Evolutionary conservation across 1,284 basidiomycete genomes (phyloP).

Genomic region (Serendipita sp.): DNA sequence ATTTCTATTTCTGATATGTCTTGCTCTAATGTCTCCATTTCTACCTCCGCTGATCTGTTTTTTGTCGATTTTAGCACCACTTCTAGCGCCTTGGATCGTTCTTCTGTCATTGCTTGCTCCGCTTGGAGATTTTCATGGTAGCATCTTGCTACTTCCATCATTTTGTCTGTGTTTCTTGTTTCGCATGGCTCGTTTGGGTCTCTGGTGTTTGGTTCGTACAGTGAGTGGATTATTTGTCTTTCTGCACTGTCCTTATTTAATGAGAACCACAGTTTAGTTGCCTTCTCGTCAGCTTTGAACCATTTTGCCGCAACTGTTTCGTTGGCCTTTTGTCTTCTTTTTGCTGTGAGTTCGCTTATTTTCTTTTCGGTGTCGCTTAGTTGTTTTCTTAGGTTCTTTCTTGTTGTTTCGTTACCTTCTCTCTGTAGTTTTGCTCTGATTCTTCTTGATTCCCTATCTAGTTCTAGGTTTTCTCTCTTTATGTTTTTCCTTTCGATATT

Average conservation of each 20-base stretch:
- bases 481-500: not conserved
- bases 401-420: not conserved
- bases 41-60: not conserved
- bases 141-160: slow-evolving; percentile 15
- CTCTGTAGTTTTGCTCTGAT: not conserved
- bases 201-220: slow-evolving; percentile 8
- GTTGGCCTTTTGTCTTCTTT: slow-evolving; percentile 10
- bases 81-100: slow-evolving; percentile 1
- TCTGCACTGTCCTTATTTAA: slow-evolving; percentile 19
- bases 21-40: not conserved
- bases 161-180: slow-evolving; percentile 8
- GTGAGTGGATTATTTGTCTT: slow-evolving; percentile 17
- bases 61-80: not conserved
- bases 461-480: not conserved
- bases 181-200: not conserved
- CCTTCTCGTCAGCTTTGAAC: slow-evolving; percentile 20
- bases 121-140: slow-evolving; percentile 20
- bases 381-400: not conserved
- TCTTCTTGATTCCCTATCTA: slow-evolving; percentile 11
- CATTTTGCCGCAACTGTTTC: slow-evolving; percentile 6
- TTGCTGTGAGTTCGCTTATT: slow-evolving; percentile 11
- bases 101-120: not conserved
- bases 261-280: slow-evolving; percentile 22
- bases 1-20: not conserved
- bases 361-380: slow-evolving; percentile 8